A percentile compares a stretch with the other conserved stretches of the same genome.
phyloP scores from a whole-genome alignment of 805 yeast genomes.

The Candida hungchunana region DNA sequence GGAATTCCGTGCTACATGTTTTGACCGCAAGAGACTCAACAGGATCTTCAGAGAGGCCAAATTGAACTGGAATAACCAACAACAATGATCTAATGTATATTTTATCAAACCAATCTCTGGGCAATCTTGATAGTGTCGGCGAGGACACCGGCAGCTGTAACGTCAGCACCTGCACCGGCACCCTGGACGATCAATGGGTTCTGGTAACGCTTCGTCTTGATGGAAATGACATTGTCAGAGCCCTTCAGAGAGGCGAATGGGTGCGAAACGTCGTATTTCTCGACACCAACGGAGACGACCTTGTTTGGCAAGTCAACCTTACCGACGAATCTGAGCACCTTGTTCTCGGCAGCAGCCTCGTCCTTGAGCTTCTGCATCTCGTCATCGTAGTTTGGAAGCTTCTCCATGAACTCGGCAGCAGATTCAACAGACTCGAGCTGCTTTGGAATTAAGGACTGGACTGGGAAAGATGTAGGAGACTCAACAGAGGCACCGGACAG shows the following conservation, averaged over 20 bases:
- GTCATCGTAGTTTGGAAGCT: constrained; percentile 77
- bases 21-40: constrained; percentile 43
- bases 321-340: constrained; percentile 93
- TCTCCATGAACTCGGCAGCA: constrained; percentile 73
- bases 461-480: constrained; percentile 90
- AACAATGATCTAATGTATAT: background rate
- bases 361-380: constrained; percentile 74
- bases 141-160: constrained; percentile 84
- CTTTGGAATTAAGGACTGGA: constrained; percentile 87
- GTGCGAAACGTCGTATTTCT: constrained; percentile 80
- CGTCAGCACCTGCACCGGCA: constrained; percentile 88
- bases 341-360: constrained; percentile 75
- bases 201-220: constrained; percentile 85
- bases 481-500: constrained; percentile 80
- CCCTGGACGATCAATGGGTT: constrained; percentile 96
- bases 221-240: constrained; percentile 91
- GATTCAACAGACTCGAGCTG: constrained; percentile 70
- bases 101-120: constrained; percentile 52
- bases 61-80: constrained; percentile 31
- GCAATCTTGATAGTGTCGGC: constrained; percentile 92
- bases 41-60: constrained; percentile 58
- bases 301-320: constrained; percentile 72
- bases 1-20: constrained; percentile 60
- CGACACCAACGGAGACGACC: constrained; percentile 79
- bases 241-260: constrained; percentile 96